Percentiles rank a stretch among this genome's conserved stretches.
phyloP scores from a whole-genome alignment of 345 rosid genomes.

The Rubroshorea leprosula region DNA sequence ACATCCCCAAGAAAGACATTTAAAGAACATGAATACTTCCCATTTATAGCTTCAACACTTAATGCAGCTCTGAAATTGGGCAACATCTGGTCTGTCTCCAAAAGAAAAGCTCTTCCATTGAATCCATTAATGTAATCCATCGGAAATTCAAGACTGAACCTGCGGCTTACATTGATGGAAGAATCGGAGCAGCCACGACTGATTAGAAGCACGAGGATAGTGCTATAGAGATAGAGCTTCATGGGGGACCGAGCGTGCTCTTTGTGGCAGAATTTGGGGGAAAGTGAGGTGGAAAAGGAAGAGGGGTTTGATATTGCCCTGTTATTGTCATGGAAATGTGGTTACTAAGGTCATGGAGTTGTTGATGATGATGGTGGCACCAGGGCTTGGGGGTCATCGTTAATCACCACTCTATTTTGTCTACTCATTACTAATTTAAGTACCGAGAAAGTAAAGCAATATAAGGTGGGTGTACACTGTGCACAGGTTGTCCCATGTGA shows the following conservation, averaged over 20 bases:
- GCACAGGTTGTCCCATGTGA: conserved; percentile 46
- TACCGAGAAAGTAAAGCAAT: conserved; percentile 11
- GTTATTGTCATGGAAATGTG: conserved; percentile 19
- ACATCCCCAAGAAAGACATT: conserved; percentile 73
- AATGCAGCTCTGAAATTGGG: conserved; percentile 61
- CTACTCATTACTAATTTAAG: conserved; percentile 1
- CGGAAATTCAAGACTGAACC: conserved; percentile 53
- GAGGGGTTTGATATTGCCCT: conserved; percentile 26
- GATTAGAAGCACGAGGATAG: conserved; percentile 22
- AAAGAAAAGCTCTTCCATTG: conserved; percentile 62
- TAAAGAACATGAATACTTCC: conserved; percentile 55
- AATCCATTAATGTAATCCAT: conserved; percentile 37
- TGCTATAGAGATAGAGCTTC: conserved; percentile 29
- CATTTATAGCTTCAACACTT: conserved; percentile 53
- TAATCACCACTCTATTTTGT: conserved; percentile 9
- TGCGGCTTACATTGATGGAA: conserved; percentile 40
- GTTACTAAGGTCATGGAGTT: conserved; percentile 20
- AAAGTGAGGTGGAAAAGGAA: conserved; percentile 28
- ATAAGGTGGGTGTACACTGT: conserved; percentile 13
- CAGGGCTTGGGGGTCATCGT: conserved; percentile 10
- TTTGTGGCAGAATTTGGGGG: conserved; percentile 10
- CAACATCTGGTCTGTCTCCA: conserved; percentile 31
- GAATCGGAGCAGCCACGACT: conserved; percentile 36
- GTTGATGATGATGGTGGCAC: conserved; percentile 15
- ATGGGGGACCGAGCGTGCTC: conserved; percentile 8